Conservation (phyloP, 345 rosid species). For the Eucalyptus fibrosa region DNA sequence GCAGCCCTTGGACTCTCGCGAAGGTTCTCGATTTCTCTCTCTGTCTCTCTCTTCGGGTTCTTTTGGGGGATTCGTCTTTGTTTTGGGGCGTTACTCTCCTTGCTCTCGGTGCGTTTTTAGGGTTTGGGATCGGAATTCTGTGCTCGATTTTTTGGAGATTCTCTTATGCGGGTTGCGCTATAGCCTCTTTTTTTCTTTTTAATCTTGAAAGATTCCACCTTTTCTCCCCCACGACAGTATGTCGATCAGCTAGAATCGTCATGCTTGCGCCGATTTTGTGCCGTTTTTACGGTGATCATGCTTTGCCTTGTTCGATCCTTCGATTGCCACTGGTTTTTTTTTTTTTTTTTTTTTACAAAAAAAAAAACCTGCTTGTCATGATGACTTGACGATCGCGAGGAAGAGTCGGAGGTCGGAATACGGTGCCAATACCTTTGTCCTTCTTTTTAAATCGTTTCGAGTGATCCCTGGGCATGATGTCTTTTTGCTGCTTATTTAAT, state of each 20-base stretch:
- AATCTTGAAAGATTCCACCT: background rate
- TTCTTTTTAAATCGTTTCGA: background rate
- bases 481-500: background rate
- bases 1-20: constrained; percentile 1
- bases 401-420: background rate
- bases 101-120: background rate
- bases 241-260: background rate
- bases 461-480: background rate
- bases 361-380: background rate
- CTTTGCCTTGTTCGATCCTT: background rate
- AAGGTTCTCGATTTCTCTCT: background rate
- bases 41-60: too few relatives aligned
- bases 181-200: background rate
- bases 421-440: background rate
- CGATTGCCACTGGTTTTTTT: background rate
- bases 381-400: background rate
- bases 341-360: background rate
- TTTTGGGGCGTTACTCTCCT: background rate
- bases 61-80: background rate
- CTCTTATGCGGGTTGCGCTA: background rate
- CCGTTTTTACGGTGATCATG: background rate
- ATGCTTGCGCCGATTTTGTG: background rate
- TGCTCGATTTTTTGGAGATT: background rate
- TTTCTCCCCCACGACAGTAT: background rate
- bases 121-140: background rate